Base-by-base conservation (phyloP, 306 rosid species). In the Quercus robur region DNA sequence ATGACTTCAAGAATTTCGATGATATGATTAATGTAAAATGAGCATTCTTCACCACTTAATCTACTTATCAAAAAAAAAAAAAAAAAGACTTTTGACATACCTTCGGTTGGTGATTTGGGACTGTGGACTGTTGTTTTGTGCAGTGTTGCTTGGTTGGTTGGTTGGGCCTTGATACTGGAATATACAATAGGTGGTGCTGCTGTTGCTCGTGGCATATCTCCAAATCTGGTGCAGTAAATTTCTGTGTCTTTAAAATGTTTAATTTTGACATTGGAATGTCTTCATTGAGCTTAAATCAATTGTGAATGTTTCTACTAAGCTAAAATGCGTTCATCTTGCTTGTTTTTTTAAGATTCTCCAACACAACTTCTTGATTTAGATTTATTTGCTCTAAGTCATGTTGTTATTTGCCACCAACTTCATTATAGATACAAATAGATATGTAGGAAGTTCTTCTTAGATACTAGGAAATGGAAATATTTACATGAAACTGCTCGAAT, bases 71-170 rank as follows among this genome's bases (percentile, higher is more conserved):
- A 38, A 38, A 8, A 38, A 33, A 33, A 33, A 25, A 35, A 38
- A 38, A 1, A 33, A 55, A 44, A 66, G 15, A 56, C 12, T 56
- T 23, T 75, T 30, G 9, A 57, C 61, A 28, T 59, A 31, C 38
- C 56, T 17, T 54, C 23, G 25, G 58, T 63, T 51, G 15, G 38
- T 56, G 26, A 76, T 35, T 74, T 81, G 31, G 38, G 25, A 19
- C 52, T 68, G 11, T 68, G 51, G n/a, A 54, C 58, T 87, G 20
- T 73, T 69, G 55, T 80, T 87, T 74, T 67, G 62, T 78, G 49
- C 81, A 94, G 99, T 20, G 93, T 89, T 76, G 99, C 98, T 89
- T 95, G 99, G 99, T 82, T 95, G 83, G 74, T 95, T 21, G 99
- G 99, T 20, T 95, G 99, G 99, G 86, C 94, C 52, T 78, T 95